Evolutionary conservation across 768 basidiomycete species (phyloP).

Genomic region (Peribolospora baueri): DNA sequence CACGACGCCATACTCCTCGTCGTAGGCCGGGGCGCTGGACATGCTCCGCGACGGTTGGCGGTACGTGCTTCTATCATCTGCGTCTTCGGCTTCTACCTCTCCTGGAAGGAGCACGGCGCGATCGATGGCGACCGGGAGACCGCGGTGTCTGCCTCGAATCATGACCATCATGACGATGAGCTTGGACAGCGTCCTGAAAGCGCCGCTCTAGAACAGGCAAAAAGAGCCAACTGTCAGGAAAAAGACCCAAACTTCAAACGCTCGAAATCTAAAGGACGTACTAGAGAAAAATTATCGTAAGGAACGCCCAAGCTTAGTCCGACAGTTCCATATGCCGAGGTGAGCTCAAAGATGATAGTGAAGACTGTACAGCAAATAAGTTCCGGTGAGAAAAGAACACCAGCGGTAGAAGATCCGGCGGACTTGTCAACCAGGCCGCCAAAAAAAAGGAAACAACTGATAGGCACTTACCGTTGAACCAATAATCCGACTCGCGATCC

Average conservation of each 20-base stretch:
- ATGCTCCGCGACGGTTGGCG: no score
- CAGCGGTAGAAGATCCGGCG: no score
- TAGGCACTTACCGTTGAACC: no score
- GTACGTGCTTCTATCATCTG: no score
- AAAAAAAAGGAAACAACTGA: no score
- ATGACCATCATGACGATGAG: constrained; percentile 67
- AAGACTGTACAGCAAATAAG: constrained; percentile 5
- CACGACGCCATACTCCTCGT: no score
- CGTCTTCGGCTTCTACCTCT: no score
- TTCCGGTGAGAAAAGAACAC: no score
- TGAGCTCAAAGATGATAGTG: constrained; percentile 22
- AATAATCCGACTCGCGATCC: no score
- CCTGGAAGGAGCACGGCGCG: not conserved
- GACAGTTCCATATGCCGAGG: no score
- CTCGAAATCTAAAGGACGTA: constrained; percentile 5
- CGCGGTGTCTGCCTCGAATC: constrained; percentile 33
- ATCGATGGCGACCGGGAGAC: constrained; percentile 12
- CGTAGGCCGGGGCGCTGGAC: no score
- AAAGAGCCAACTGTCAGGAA: not conserved
- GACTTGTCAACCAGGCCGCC: no score
- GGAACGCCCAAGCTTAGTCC: constrained; percentile 23
- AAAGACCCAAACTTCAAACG: not conserved
- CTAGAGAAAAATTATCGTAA: constrained; percentile 26
- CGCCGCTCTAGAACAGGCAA: constrained; percentile 33
- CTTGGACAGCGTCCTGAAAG: constrained; percentile 58